Evolutionary conservation across 495 filamentous ascomycete species (phyloP), one percentile per base, ranked within the genome.

Genomic region (Baudoinia panamericana): DNA sequence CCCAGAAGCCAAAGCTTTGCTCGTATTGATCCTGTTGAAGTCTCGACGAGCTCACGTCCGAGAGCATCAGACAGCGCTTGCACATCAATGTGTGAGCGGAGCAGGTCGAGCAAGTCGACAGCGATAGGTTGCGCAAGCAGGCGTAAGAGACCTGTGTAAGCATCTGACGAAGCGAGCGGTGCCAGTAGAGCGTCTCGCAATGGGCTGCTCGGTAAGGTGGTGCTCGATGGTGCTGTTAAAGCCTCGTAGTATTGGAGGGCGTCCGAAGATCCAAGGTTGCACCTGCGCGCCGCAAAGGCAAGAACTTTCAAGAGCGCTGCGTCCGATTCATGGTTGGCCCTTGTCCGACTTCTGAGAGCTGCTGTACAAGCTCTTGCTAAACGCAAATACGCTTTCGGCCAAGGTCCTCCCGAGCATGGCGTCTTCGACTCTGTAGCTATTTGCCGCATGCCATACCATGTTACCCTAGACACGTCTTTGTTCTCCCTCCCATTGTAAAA

Each of bases 1-100:
- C 80, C 70, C 34, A 94, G 61, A 16, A 97, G 65, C 80, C 86
- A 92, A 16, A 86, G 33, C 16, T 24, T 30, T 18, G 36, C 27
- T 17, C 43, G 35, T 12, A 24, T 9, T 2, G 45, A 55, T 65
- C 56, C 39, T 57, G 42, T 23, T 36, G 56, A 53, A 4, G 31
- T 22, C 9, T 17, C 27, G 15, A 36, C 30, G 6, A 36, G 16
- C 7, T 17, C 10, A 7, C 17, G 15, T 7, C 15, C 22, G 4
- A 51, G 28, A n/a, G 36, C 48, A n/a, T 40, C 26, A 18, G 21
- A 40, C 7, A 51, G 39, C 7, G 42, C 36, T 2, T 6, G 8
- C 3, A 39, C 4, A 26, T 51, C 38, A 17, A 51, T 26, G 2
- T 41, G 36, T 3, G 37, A 41, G 4, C 37, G 48, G 2, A 51